Conservation (phyloP, 352 stramenopile species). For the Elongisporangium anandrum region DNA sequence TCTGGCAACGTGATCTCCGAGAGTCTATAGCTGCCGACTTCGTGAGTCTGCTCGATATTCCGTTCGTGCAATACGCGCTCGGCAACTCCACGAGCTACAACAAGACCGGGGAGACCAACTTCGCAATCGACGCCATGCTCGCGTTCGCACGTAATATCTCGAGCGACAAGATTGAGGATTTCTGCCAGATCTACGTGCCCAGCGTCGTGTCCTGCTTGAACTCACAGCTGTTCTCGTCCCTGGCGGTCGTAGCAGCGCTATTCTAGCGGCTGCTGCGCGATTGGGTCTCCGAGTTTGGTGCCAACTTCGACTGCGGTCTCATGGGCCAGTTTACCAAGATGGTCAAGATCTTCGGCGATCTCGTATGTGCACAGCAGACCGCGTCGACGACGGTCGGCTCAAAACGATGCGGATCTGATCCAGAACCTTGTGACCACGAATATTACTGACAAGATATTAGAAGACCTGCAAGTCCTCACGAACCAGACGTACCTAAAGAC, state of each 20-base stretch:
- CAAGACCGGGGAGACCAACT: slow-evolving; percentile 3
- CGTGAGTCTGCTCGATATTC: slow-evolving; percentile 25
- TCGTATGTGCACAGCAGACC: slow-evolving; percentile 47
- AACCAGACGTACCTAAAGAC: slow-evolving; percentile 46
- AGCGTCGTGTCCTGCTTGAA: slow-evolving; percentile 43
- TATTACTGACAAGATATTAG: slow-evolving; percentile 27
- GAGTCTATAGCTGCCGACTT: slow-evolving; percentile 28
- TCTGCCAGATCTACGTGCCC: slow-evolving; percentile 47
- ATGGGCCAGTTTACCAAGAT: slow-evolving; percentile 53
- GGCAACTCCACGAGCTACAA: slow-evolving; percentile 32
- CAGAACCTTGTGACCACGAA: slow-evolving; percentile 25
- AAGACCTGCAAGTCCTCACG: slow-evolving; percentile 42
- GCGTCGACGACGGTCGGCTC: slow-evolving; percentile 27
- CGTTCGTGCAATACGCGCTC: slow-evolving; percentile 33
- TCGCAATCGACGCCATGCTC: slow-evolving; percentile 16
- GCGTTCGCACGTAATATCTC: slow-evolving; percentile 20
- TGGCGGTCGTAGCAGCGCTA: slow-evolving; percentile 44
- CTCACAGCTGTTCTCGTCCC: slow-evolving; percentile 44
- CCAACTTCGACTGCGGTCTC: slow-evolving; percentile 53
- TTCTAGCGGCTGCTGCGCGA: slow-evolving; percentile 43
- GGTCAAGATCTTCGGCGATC: slow-evolving; percentile 42
- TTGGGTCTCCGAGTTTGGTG: slow-evolving; percentile 34
- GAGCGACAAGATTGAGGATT: slow-evolving; percentile 35
- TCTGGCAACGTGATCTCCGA: slow-evolving; percentile 27
- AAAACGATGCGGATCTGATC: slow-evolving; percentile 49